Base-by-base conservation (phyloP, 768 basidiomycete genomes). In the Hericium coralloides region DNA sequence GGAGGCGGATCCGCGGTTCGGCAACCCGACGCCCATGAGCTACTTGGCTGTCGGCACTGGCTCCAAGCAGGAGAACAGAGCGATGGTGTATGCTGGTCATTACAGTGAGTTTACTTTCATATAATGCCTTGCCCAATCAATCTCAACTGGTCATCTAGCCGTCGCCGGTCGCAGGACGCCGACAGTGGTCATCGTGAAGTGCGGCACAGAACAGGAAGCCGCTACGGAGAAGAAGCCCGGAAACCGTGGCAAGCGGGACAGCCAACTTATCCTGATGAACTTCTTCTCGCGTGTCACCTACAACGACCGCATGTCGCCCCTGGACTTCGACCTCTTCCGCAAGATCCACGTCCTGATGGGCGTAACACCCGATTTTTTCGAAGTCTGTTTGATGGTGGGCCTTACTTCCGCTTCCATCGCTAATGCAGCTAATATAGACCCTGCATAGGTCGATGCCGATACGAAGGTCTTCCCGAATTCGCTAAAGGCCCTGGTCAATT, bases 21-120 rank as follows among this genome's bases (percentile, higher is more conserved):
- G 95, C 23, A 93, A 97, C 65, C 97, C 97, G 2, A 83, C 83
- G 48, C 92, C 95, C 4, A 95, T 98, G 95, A 85, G 80, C 60
- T 99, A 98, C 67, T 72, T 79, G 56, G 90, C 97, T 2, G 92
- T 99, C 26, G 97, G 93, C 2, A 82, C 87, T 9, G 95, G 97
- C 2, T 73, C 83, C 18, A 98, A 98, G 75, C 80, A 79, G 54
- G 85, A 94, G 67, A 99, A 99, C 65, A 80, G 93, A 55, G 95
- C 95, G 7, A 91, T 97, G 91, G 90, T 98, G 18, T 98, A 99
- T 75, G 97, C 97, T 53, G 97, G 97, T n/a, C 95, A 99, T 75
- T 98, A 98, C 72, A 90, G 93, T 95, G 69, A 68, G 92, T 81
- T 36, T 38, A 54, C 50, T 38, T 38, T 23, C 25, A 31, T 48